Evolutionary conservation across 768 basidiomycete genomes (phyloP), one percentile per base, ranked within the genome.

Genomic region (Boletus reticuloceps): DNA sequence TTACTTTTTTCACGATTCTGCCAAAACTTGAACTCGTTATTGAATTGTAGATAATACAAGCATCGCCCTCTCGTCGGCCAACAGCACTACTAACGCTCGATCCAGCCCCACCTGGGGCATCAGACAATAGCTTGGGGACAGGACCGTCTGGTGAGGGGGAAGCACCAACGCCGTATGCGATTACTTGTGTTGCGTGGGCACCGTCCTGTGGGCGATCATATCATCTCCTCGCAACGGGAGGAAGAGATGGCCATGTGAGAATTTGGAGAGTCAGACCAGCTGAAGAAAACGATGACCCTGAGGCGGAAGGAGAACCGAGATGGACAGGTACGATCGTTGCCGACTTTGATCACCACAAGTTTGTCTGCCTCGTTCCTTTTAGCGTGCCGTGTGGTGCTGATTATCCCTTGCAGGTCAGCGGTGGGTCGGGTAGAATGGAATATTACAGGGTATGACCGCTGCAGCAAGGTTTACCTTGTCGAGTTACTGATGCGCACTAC

Each of bases 371-470:
- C 39, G 34, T 22, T 45, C 39, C 17, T 29, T 1, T 12, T 31
- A 16, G n/a, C 8, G 47, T 27, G 20, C 14, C 19, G 31, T 58
- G 53, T 29, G 29, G 29, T 29, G 29, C 58, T 59, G 44, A 65
- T 42, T 31, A 16, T 9, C 10, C 6, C 4, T 45, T 58, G 20
- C 56, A 89, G 89, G 58, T 85, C 88, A 0, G 80, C 86, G 5
- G 82, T 95, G 11, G 87, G 88, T 3, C 79, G 87, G 61, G 94
- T 99, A 1, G 94, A 95, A 68, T 98, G 96, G 93, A 96, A 96
- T 67, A 85, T 94, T 47, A 90, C 87, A 34, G 90, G 90, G 88
- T 91, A 71, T 63, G 56, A 38, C 31, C 34, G 37, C 22, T 38
- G 49, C 31, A 14, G n/a, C n/a, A 32, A 29, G 14, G 20, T 19